phyloP scores from a whole-genome alignment of 306 rosid species.

The Quercus gilva region DNA sequence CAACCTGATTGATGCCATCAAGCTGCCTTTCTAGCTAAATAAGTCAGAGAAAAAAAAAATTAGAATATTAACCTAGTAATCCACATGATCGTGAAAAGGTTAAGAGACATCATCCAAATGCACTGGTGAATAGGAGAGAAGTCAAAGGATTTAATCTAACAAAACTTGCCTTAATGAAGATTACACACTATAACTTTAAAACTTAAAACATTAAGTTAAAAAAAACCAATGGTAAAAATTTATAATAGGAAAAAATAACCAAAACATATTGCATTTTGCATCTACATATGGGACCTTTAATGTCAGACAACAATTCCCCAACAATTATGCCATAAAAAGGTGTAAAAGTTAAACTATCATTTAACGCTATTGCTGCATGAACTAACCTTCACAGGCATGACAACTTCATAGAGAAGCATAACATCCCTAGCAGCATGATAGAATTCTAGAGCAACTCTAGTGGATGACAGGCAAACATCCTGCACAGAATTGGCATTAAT shows the following conservation, averaged over 20 bases:
- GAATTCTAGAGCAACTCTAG: constrained; percentile 88
- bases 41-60: constrained; percentile 28
- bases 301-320: not conserved
- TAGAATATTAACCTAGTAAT: constrained; percentile 13
- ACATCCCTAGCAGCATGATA: constrained; percentile 88
- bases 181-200: not conserved
- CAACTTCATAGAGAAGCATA: constrained; percentile 88
- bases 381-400: constrained; percentile 94
- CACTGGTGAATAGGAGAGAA: not conserved
- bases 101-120: not conserved
- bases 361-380: constrained; percentile 20
- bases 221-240: not conserved
- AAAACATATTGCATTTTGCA: not conserved
- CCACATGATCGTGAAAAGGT: constrained; percentile 15
- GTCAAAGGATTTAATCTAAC: not conserved
- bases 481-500: constrained; percentile 34
- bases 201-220: not conserved
- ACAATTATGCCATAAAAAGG: not conserved
- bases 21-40: constrained; percentile 99
- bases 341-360: constrained; percentile 13
- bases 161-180: not conserved
- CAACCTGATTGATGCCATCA: constrained; percentile 78
- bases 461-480: constrained; percentile 90
- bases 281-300: not conserved
- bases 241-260: not conserved